Conservation (phyloP, 371 early-diverging fungal genomes). For the Apophysomyces trapeziformis region DNA sequence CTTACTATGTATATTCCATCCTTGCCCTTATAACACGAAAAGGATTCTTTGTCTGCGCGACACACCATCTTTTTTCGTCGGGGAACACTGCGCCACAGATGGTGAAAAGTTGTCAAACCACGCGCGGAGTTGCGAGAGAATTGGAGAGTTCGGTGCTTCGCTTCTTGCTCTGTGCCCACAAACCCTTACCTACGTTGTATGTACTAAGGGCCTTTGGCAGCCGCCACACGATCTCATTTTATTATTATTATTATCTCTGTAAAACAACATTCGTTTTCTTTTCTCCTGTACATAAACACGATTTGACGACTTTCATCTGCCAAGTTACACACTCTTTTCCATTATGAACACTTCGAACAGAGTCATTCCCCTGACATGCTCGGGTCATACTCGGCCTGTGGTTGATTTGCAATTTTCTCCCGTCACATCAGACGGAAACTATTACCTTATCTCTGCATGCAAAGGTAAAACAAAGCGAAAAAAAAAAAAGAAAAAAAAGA, state of each 20-base stretch:
- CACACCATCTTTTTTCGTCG: too few species aligned
- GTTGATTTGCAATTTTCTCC: conserved; percentile 84
- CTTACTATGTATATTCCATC: too few species aligned
- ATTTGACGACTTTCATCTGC: too few species aligned
- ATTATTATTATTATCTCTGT: not conserved
- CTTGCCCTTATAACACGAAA: too few species aligned
- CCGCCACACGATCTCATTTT: not conserved
- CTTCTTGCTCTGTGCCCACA: too few species aligned
- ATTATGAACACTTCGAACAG: conserved; percentile 14
- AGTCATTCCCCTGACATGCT: conserved; percentile 79
- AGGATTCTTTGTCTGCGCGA: too few species aligned
- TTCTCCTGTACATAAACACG: conserved; percentile 6
- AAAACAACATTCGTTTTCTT: conserved; percentile 1
- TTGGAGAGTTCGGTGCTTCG: too few species aligned
- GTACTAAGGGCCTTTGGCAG: not conserved
- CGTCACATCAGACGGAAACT: conserved; percentile 67
- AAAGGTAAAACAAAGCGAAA: conserved; percentile 64
- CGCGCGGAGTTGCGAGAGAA: too few species aligned
- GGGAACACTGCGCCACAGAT: too few species aligned
- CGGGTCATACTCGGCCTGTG: conserved; percentile 89
- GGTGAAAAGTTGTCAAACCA: too few species aligned
- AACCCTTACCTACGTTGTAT: not conserved
- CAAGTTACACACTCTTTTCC: not conserved
- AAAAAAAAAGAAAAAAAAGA: too few species aligned
- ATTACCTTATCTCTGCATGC: conserved; percentile 85